Conservation (phyloP, 192 early-diverging fungal genomes). For the Obelidium mucronatum region DNA sequence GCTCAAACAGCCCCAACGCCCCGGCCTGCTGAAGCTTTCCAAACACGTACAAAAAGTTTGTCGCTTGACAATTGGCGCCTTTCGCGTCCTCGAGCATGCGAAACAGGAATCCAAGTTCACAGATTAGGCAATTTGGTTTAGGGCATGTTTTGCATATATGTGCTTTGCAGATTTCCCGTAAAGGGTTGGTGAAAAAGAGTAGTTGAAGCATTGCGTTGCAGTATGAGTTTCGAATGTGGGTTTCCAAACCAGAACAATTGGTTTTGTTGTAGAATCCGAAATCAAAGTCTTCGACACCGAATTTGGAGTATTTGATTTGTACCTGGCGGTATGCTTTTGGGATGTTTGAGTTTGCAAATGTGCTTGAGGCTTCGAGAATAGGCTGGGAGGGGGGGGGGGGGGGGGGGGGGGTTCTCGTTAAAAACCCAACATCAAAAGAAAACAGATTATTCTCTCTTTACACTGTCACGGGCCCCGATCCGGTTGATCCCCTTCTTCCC, state of each 20-base stretch:
- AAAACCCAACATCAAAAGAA: background rate
- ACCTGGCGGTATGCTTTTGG: constrained; percentile 78
- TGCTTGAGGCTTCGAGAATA: constrained; percentile 15
- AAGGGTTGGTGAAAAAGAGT: constrained; percentile 71
- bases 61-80: constrained; percentile 95
- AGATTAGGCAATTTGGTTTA: constrained; percentile 74
- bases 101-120: constrained; percentile 94
- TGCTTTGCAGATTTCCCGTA: constrained; percentile 73
- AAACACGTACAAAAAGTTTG: constrained; percentile 88
- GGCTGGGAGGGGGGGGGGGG: too few relatives aligned
- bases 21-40: constrained; percentile 82
- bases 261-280: constrained; percentile 97
- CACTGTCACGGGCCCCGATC: constrained; percentile 14
- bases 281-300: constrained; percentile 99
- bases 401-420: too few relatives aligned
- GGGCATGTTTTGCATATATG: constrained; percentile 56
- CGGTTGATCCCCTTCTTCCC: background rate
- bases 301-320: constrained; percentile 89
- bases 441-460: background rate
- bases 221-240: constrained; percentile 88
- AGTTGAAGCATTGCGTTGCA: constrained; percentile 90
- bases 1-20: constrained; percentile 89
- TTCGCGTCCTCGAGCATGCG: constrained; percentile 87
- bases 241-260: constrained; percentile 87
- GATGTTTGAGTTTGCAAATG: constrained; percentile 38